Evolutionary conservation across 139 green algal genomes (phyloP), one percentile per base, ranked within the genome.

Genomic region (Nannochloris sp.): DNA sequence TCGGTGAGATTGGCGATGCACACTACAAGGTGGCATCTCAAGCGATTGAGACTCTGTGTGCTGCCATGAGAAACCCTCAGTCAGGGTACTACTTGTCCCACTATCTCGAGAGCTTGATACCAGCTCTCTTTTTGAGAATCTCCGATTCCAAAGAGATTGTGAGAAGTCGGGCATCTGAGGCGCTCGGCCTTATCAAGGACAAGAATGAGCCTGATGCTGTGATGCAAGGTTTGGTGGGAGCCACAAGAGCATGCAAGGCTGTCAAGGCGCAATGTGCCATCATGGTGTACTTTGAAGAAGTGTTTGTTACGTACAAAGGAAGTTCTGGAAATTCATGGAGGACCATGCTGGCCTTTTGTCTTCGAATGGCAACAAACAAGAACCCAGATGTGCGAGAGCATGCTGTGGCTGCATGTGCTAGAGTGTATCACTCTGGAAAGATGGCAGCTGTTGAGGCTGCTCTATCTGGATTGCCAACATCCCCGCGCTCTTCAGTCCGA

Each of bases 91-190:
- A 71, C 33, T 46, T 83, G 49, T 74, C 89, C 59, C 23, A 45
- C 0, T 43, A 63, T 25, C 75, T 90, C 28, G 84, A 91, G 49
- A 62, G 70, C 9, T 55, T 89, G 49, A 61, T 87, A 65, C 75
- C 75, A 0, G 12, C 66, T 43, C 70, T 89, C 55, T 82, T 89
- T 29, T 45, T 69, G 6, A 65, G 78, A 36, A 56, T 81, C 31
- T 71, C 64, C 2, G 85, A 85, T 55, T 28, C 57, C 25, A 88
- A 88, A 68, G 83, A 86, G 55, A 49, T 31, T 0, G 51, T 83
- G 16, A 49, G 72, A 1, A 33, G 59, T 6, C 40, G 65, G 36
- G 75, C 68, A 14, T 57, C 49, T 16, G 69, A 66, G 2, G 71
- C 72, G 13, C 68, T 87, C 26, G 49, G 62, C 20, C 63, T 56